Base-by-base conservation (phyloP, 202 grass and related monocot species). In the Zoysia matrella region DNA sequence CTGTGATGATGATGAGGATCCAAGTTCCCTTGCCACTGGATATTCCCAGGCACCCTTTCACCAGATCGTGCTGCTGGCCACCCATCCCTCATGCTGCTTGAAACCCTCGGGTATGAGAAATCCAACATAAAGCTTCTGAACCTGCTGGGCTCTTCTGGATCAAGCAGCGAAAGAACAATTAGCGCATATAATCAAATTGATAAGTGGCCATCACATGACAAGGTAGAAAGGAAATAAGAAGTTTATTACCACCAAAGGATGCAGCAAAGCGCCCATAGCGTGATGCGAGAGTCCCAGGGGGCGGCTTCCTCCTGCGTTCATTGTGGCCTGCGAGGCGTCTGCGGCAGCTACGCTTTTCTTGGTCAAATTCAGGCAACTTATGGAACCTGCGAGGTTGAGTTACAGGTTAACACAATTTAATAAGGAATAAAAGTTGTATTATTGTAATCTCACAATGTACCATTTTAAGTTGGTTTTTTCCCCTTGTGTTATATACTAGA, bases 351-450 rank as follows among this genome's bases (percentile, higher is more conserved):
- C 22, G 22, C 22, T 30, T 30, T 30, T 30, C 22, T 75, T 99
- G 87, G 75, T 99, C 96, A 65, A 99, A 96, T 80, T 99, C 97
- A 82, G 85, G 47, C 55, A 96, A 70, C 68, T 86, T 89, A 70
- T 99, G 97, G 79, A 99, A 99, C 87, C 97, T 99, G 89, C 13
- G n/a, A 74, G 22, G 22, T 30, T 46, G 2, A 65, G 66, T 66
- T 58, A 9, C 14, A 8, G 47, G 50, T 4, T 66, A 15, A 30
- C 22, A 30, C 22, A 30, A 30, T 30, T 30, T 30, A 30, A 30
- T 30, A 30, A 30, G 22, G 22, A 30, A 30, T 16, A 67, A 11
- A 77, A 40, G 12, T 46, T 60, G 74, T 3, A 4, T 13, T 18
- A 36, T 72, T 15, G 10, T n/a, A 52, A 78, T 73, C 53, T n/a